A percentile compares a stretch with the other conserved stretches of the same genome.
Evolutionary conservation across 2,329 filamentous ascomycete genomes (phyloP).

Genomic region (Chrysosphaeria jannelii): DNA sequence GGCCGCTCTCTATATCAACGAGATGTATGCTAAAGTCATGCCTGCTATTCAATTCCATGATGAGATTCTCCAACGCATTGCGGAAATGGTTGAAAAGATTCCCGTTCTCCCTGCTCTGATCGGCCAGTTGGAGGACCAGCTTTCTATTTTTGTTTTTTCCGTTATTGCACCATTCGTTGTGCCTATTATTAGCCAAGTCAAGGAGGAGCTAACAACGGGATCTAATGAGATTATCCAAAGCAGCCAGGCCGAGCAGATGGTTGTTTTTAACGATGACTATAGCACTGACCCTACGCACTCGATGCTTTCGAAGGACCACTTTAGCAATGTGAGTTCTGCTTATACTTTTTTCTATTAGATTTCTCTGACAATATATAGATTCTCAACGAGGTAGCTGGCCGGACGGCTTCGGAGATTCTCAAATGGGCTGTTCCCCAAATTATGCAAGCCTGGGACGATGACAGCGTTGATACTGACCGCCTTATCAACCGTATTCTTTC

Average conservation of each 20-base stretch:
- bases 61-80: conserved; percentile 53
- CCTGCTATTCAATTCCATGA: conserved; percentile 81
- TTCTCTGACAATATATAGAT: conserved; percentile 10
- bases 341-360: background rate
- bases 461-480: conserved; percentile 34
- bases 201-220: conserved; percentile 59
- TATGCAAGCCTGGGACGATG: conserved; percentile 66
- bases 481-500: conserved; percentile 48
- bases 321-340: conserved; percentile 29
- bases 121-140: conserved; percentile 62
- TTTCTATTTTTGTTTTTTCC: conserved; percentile 76
- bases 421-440: conserved; percentile 72
- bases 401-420: conserved; percentile 48
- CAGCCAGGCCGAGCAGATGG: conserved; percentile 54
- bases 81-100: conserved; percentile 52
- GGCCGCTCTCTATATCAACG: conserved; percentile 46
- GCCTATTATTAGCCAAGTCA: conserved; percentile 63
- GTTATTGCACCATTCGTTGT: conserved; percentile 67
- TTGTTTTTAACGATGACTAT: conserved; percentile 57
- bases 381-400: conserved; percentile 67
- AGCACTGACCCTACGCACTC: conserved; percentile 70
- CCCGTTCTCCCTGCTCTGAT: conserved; percentile 61
- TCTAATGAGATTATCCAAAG: conserved; percentile 68
- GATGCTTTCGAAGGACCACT: conserved; percentile 90
- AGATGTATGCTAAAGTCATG: conserved; percentile 53